phyloP scores from a whole-genome alignment of 768 basidiomycete species.

The Lanmaoa pseudosensibilis region DNA sequence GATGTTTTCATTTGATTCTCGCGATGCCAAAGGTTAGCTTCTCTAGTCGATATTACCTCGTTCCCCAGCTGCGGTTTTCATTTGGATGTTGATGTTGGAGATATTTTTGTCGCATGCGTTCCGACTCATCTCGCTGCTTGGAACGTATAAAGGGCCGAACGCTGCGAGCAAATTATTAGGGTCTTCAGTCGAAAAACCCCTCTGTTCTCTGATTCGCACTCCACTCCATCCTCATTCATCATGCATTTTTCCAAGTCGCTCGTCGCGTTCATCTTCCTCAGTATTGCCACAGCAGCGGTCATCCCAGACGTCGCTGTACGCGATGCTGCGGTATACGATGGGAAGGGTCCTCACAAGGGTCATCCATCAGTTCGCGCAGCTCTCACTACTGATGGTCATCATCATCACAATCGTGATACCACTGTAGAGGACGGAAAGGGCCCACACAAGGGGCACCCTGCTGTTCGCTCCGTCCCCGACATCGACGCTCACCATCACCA shows the following conservation, averaged over 20 bases:
- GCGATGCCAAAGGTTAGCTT: not conserved
- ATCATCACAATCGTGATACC: not conserved
- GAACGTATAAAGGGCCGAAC: not conserved
- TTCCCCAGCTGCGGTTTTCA: not conserved
- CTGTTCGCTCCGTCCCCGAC: not conserved
- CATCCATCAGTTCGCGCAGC: not conserved
- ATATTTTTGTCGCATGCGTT: not conserved
- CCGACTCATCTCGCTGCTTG: not conserved
- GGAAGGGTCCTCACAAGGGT: not conserved
- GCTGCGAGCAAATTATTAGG: not conserved
- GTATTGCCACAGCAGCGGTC: conserved; percentile 1
- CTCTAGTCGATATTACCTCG: not conserved
- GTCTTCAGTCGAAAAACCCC: not conserved
- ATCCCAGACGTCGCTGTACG: conserved; percentile 1
- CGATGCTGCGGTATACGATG: not conserved
- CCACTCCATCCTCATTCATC: not conserved
- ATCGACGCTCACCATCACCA: not conserved
- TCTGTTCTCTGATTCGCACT: not conserved
- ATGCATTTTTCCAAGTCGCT: conserved; percentile 11
- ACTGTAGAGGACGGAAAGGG: not conserved
- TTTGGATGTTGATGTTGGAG: not conserved
- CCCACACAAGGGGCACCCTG: not conserved
- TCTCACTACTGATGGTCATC: not conserved
- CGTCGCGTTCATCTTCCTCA: conserved; percentile 4
- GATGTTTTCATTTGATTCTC: not conserved